These are phyloP conservation scores for Wickerhamiella azymoides DNA, from an alignment of 805 yeast genomes.

Conservation along the genomic window DNA sequence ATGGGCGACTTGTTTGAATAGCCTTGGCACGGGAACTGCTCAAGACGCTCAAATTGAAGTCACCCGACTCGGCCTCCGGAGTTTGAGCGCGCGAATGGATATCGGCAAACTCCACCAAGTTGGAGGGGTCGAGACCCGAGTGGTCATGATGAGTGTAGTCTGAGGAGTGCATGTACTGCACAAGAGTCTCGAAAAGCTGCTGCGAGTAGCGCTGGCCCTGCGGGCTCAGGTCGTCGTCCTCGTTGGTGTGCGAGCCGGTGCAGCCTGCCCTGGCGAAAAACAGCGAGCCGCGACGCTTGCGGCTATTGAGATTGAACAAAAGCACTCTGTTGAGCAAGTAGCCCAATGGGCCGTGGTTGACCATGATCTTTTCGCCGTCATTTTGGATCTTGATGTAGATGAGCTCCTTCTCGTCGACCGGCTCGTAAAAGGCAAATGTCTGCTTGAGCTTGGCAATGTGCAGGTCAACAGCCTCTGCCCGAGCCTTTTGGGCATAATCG, in stretches of 20 bases:
- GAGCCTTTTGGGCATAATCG: constrained; percentile 69
- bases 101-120: not conserved
- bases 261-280: constrained; percentile 59
- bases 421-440: constrained; percentile 59
- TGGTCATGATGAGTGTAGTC: constrained; percentile 8
- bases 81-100: constrained; percentile 1
- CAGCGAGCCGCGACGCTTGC: constrained; percentile 79
- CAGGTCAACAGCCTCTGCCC: constrained; percentile 57
- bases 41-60: constrained; percentile 60
- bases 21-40: constrained; percentile 84
- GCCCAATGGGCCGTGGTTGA: constrained; percentile 73
- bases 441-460: constrained; percentile 57
- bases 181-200: constrained; percentile 45
- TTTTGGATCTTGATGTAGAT: constrained; percentile 77
- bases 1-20: constrained; percentile 58
- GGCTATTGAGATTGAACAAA: constrained; percentile 79
- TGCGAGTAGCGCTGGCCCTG: constrained; percentile 58
- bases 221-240: constrained; percentile 72
- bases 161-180: constrained; percentile 23
- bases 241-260: constrained; percentile 37
- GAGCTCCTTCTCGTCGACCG: constrained; percentile 41
- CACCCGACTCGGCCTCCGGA: not conserved
- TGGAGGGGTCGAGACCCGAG: constrained; percentile 2
- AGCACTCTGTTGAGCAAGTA: constrained; percentile 84
- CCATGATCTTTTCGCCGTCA: constrained; percentile 72